A percentile compares a stretch with the other conserved stretches of the same genome.
Evolutionary conservation across 164 flowering plant species (phyloP).

Genomic region (Piper betle): DNA sequence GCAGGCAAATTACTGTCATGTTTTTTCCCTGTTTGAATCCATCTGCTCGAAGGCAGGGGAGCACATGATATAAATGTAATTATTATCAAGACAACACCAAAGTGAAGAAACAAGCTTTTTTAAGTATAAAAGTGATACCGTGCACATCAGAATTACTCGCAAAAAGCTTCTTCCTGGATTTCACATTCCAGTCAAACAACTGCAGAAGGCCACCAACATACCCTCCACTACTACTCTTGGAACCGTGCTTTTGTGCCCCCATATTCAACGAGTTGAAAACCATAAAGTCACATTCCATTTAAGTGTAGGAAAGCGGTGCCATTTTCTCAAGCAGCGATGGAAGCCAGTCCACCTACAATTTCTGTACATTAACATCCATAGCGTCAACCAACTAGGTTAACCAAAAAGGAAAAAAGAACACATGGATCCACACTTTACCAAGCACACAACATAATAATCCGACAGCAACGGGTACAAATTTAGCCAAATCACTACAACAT

Average conservation of each 20-base stretch:
- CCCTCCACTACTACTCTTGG: constrained; percentile 35
- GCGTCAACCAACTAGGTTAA: too few relatives aligned
- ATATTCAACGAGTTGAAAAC: neutral
- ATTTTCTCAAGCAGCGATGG: neutral
- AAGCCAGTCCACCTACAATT: neutral
- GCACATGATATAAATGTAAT: neutral
- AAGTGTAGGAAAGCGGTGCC: neutral
- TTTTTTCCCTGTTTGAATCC: constrained; percentile 56
- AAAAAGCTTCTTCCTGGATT: constrained; percentile 79
- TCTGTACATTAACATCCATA: too few relatives aligned
- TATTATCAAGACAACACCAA: neutral
- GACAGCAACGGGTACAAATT: too few relatives aligned
- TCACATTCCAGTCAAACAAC: constrained; percentile 86
- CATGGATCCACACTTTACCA: too few relatives aligned
- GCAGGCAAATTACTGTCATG: constrained; percentile 34
- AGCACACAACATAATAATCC: too few relatives aligned
- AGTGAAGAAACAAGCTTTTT: neutral
- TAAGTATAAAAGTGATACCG: constrained; percentile 23
- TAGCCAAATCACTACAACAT: too few relatives aligned
- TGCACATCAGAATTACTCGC: constrained; percentile 54
- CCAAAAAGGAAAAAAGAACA: too few relatives aligned
- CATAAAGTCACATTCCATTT: neutral
- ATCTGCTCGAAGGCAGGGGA: constrained; percentile 26
- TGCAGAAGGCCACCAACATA: constrained; percentile 82
- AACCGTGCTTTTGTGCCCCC: constrained; percentile 8